Evolutionary conservation across 257 asterid species (phyloP).

Genomic region (Solanum raphanifolium): DNA sequence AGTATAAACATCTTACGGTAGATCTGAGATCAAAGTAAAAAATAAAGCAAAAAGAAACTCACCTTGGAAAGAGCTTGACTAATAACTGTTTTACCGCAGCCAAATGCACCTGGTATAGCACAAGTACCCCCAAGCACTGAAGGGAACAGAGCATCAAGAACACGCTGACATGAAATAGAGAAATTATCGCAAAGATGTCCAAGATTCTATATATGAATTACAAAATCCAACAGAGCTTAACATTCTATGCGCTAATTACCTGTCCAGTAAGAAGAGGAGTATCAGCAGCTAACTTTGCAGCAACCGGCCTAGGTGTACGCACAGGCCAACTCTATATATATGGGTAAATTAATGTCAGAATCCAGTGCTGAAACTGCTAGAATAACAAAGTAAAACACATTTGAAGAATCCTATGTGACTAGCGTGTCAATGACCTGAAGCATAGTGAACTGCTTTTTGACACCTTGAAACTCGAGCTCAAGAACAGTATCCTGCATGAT

Average conservation of each 20-base stretch:
- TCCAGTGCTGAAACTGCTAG: not conserved
- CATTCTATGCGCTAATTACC: constrained; percentile 28
- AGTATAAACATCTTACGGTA: not conserved
- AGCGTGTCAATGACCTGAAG: constrained; percentile 55
- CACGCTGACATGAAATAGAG: constrained; percentile 53
- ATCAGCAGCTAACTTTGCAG: constrained; percentile 94
- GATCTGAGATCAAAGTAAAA: not conserved
- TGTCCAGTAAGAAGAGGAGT: constrained; percentile 99
- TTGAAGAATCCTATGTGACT: not conserved
- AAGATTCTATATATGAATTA: not conserved
- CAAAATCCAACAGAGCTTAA: not conserved
- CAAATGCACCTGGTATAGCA: constrained; percentile 99
- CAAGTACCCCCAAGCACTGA: constrained; percentile 99
- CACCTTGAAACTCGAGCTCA: constrained; percentile 96
- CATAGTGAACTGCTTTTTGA: constrained; percentile 83
- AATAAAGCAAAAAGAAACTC: constrained; percentile 2
- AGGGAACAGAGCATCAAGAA: constrained; percentile 98
- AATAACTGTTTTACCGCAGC: constrained; percentile 97
- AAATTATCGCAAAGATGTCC: not conserved
- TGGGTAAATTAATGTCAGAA: not conserved
- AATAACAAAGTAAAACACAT: not conserved
- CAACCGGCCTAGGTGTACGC: constrained; percentile 95
- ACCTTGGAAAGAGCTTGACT: constrained; percentile 99
- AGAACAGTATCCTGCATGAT: constrained; percentile 86
- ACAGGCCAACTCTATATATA: constrained; percentile 85